Evolutionary conservation across 805 yeast species (phyloP).

Genomic region (Zygosaccharomyces rouxii): DNA sequence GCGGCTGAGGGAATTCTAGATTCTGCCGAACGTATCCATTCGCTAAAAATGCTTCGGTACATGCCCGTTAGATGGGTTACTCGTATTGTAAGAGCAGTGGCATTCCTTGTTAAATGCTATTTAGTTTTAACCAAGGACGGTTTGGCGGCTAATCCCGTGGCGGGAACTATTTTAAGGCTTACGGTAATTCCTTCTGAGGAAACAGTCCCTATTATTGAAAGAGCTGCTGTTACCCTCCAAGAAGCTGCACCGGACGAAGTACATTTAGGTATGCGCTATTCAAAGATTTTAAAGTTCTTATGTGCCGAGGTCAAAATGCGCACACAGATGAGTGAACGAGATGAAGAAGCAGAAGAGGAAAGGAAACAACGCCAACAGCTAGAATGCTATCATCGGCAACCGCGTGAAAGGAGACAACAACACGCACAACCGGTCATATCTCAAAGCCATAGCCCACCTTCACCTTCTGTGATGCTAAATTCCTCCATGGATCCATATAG

Average conservation of each 20-base stretch:
- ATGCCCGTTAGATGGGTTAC: conserved; percentile 95
- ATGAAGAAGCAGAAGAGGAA: conserved; percentile 6
- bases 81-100: conserved; percentile 79
- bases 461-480: not conserved
- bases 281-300: conserved; percentile 69
- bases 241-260: conserved; percentile 88
- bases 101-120: conserved; percentile 84
- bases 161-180: conserved; percentile 49
- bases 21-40: conserved; percentile 66
- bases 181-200: conserved; percentile 69
- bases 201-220: conserved; percentile 59
- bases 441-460: not conserved
- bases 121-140: conserved; percentile 48
- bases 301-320: conserved; percentile 68
- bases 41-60: conserved; percentile 55
- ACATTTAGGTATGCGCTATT: conserved; percentile 76
- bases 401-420: too few species aligned
- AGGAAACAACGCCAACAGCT: not conserved
- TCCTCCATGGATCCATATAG: not conserved
- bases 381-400: too few species aligned
- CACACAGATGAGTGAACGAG: conserved; percentile 12
- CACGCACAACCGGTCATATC: not conserved
- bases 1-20: conserved; percentile 78
- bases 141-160: conserved; percentile 33
- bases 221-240: conserved; percentile 66